Conservation (phyloP, 176 grass and related monocot species). For the Chrysopogon serrulatus region DNA sequence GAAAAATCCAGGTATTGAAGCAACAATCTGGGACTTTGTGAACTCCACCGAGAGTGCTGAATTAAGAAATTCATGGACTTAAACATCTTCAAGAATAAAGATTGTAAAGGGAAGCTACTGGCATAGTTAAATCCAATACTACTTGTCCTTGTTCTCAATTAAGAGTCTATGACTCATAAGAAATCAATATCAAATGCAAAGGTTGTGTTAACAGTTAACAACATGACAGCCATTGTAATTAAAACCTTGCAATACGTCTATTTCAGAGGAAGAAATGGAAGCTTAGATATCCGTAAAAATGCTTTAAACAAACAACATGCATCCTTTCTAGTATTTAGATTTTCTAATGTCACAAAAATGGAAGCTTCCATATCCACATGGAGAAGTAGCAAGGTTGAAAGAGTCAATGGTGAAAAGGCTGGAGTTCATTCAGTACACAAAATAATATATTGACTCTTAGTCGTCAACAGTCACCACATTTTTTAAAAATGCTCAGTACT, state of each 20-base stretch:
- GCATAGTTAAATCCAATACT: neutral
- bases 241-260: neutral
- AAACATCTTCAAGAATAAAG: neutral
- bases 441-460: neutral
- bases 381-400: neutral
- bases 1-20: constrained; percentile 81
- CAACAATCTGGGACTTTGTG: constrained; percentile 85
- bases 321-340: neutral
- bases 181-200: neutral
- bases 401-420: neutral
- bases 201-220: neutral
- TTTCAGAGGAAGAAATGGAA: neutral
- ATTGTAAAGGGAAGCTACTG: neutral
- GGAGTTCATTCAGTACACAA: neutral
- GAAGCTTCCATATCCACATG: neutral
- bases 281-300: neutral
- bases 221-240: neutral
- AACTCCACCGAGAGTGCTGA: constrained; percentile 92
- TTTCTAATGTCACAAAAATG: neutral
- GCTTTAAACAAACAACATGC: neutral
- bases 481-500: neutral
- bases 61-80: constrained; percentile 25
- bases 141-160: neutral
- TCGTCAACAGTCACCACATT: neutral
- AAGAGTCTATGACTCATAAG: neutral